Evolutionary conservation across 805 yeast genomes (phyloP).

Genomic region (Myxozyma monticola): DNA sequence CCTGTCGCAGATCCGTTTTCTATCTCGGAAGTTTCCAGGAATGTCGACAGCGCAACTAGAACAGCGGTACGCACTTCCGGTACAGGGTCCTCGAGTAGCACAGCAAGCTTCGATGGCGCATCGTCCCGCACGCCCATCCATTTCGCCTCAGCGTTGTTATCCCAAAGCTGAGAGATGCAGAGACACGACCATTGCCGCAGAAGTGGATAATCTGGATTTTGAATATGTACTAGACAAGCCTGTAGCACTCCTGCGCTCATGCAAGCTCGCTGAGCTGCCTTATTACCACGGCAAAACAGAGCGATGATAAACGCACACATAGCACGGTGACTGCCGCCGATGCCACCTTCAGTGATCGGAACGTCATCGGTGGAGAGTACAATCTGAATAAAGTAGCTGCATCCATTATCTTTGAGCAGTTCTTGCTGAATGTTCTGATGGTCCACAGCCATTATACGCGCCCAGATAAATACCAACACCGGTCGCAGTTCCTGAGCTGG

Average conservation of each 20-base stretch:
- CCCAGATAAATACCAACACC: slow-evolving; percentile 94
- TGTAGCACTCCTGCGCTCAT: slow-evolving; percentile 70
- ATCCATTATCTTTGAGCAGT: slow-evolving; percentile 86
- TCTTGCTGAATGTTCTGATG: slow-evolving; percentile 88
- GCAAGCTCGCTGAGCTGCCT: slow-evolving; percentile 76
- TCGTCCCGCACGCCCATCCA: slow-evolving; percentile 68
- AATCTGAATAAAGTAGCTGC: slow-evolving; percentile 79
- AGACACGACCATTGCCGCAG: slow-evolving; percentile 91
- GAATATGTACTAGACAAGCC: slow-evolving; percentile 65
- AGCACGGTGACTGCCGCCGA: slow-evolving; percentile 84
- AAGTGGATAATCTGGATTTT: slow-evolving; percentile 76
- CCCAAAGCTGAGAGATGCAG: slow-evolving; percentile 74
- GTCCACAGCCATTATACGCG: slow-evolving; percentile 94
- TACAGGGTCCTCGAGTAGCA: slow-evolving; percentile 77
- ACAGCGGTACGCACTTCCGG: slow-evolving; percentile 93
- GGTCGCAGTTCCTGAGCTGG: slow-evolving; percentile 96
- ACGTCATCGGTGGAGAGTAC: slow-evolving; percentile 48
- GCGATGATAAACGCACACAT: slow-evolving; percentile 91
- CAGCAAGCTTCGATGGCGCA: slow-evolving; percentile 54
- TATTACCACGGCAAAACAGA: slow-evolving; percentile 76
- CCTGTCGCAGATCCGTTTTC: slow-evolving; percentile 14
- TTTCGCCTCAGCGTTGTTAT: slow-evolving; percentile 70
- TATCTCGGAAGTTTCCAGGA: slow-evolving; percentile 48
- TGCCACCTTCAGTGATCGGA: slow-evolving; percentile 34
- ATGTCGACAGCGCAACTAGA: slow-evolving; percentile 68